Conservation (phyloP, 2,329 filamentous ascomycete genomes). For the Fusarium sp. region DNA sequence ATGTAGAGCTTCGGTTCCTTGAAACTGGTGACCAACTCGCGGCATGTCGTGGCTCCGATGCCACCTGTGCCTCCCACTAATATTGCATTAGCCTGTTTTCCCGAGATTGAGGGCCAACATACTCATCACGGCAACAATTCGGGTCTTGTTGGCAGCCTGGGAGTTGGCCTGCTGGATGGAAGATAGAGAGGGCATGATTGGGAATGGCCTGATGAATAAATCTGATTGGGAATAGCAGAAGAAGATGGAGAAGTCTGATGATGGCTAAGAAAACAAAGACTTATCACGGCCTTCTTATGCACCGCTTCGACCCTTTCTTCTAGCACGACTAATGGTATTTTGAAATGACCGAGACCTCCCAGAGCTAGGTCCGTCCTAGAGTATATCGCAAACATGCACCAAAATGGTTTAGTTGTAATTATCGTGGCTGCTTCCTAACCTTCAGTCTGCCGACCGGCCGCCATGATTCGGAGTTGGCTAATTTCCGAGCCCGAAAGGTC, state of each 20-base stretch:
- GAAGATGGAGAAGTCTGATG: not conserved
- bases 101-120: not conserved
- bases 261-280: not conserved
- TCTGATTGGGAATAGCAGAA: not conserved
- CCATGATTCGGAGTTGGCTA: not conserved
- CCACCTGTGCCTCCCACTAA: not conserved
- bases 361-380: not conserved
- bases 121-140: not conserved
- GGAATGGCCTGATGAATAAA: not conserved
- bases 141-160: not conserved
- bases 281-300: not conserved
- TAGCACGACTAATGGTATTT: not conserved
- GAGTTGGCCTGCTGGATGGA: not conserved
- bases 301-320: not conserved
- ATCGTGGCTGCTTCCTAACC: not conserved
- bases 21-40: not conserved
- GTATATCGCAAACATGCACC: not conserved
- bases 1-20: not conserved
- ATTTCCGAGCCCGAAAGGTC: not conserved
- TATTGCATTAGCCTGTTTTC: not conserved
- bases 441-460: not conserved
- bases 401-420: not conserved
- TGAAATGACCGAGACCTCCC: not conserved
- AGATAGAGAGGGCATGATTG: not conserved
- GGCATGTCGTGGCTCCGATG: not conserved